Percentiles rank a stretch among this genome's conserved stretches.
phyloP scores from a whole-genome alignment of 2,329 filamentous ascomycete genomes.

The Aspergillus ochraceus region DNA sequence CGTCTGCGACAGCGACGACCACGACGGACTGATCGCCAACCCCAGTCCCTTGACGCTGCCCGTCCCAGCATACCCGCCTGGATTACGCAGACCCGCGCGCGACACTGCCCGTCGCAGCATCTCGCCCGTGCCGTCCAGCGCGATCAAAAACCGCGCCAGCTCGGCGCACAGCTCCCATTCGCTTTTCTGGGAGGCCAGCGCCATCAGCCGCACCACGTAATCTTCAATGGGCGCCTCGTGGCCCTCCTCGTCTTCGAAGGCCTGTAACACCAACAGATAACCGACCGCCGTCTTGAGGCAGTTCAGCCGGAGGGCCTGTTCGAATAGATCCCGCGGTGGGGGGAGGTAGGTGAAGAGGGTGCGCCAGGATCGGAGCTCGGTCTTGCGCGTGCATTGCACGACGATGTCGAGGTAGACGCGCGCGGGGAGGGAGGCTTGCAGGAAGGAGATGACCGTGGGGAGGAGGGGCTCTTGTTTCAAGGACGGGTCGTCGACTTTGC shows the following conservation, averaged over 20 bases:
- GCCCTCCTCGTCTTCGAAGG: conserved; percentile 58
- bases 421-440: conserved; percentile 68
- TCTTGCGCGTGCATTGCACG: conserved; percentile 95
- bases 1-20: conserved; percentile 32
- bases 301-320: conserved; percentile 81
- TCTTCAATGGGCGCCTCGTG: conserved; percentile 55
- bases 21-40: conserved; percentile 33
- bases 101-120: conserved; percentile 59
- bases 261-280: conserved; percentile 92
- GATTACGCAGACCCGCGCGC: conserved; percentile 38
- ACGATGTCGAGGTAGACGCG: conserved; percentile 85
- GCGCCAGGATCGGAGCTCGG: conserved; percentile 90
- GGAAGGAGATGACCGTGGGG: conserved; percentile 60
- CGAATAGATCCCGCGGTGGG: conserved; percentile 86
- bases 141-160: conserved; percentile 89
- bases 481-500: conserved; percentile 26
- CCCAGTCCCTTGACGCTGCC: conserved; percentile 36
- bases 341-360: conserved; percentile 91
- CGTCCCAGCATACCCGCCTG: conserved; percentile 10
- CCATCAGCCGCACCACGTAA: conserved; percentile 73
- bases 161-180: conserved; percentile 98
- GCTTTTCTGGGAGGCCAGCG: conserved; percentile 75
- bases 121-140: conserved; percentile 81
- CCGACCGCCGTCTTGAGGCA: conserved; percentile 93
- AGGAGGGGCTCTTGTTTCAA: conserved; percentile 37